phyloP scores from a whole-genome alignment of 2,329 filamentous ascomycete species.

The Macroventuria anomochaeta region DNA sequence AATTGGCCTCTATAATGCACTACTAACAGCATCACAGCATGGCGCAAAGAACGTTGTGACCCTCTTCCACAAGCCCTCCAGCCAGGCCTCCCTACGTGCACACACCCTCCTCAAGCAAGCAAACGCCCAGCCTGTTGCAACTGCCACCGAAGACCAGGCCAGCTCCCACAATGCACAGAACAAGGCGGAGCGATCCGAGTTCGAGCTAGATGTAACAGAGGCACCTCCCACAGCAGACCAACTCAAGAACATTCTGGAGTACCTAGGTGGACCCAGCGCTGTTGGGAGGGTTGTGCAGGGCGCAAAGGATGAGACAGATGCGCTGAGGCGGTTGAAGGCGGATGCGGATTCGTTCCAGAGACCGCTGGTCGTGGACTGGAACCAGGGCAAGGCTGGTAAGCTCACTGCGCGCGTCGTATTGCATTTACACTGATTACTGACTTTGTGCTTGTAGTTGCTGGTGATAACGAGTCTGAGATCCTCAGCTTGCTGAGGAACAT shows the following conservation, averaged over 20 bases:
- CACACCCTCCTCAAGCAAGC: conserved; percentile 81
- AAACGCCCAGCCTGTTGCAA: conserved; percentile 70
- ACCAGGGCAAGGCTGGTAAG: conserved; percentile 78
- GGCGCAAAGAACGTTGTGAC: conserved; percentile 80
- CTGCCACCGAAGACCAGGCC: conserved; percentile 77
- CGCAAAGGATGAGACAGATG: conserved; percentile 76
- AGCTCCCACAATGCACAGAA: conserved; percentile 69
- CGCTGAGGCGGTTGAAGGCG: conserved; percentile 77
- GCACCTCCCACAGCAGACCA: conserved; percentile 81
- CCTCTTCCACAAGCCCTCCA: conserved; percentile 87
- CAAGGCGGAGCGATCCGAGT: conserved; percentile 68
- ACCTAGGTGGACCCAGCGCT: conserved; percentile 67
- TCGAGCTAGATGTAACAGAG: conserved; percentile 87
- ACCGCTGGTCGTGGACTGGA: conserved; percentile 90
- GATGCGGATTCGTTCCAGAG: conserved; percentile 71
- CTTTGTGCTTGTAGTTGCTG: conserved; percentile 58
- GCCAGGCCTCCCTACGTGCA: conserved; percentile 74
- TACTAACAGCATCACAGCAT: conserved; percentile 42
- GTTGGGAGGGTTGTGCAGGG: conserved; percentile 73
- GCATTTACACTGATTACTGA: neutral
- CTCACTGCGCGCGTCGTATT: conserved; percentile 1
- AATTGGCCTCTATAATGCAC: conserved; percentile 6
- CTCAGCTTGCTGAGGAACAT: conserved; percentile 75
- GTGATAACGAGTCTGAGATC: conserved; percentile 87
- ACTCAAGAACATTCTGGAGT: conserved; percentile 82